Base-by-base conservation (phyloP, 495 filamentous ascomycete species). In the Neurospora sp. region DNA sequence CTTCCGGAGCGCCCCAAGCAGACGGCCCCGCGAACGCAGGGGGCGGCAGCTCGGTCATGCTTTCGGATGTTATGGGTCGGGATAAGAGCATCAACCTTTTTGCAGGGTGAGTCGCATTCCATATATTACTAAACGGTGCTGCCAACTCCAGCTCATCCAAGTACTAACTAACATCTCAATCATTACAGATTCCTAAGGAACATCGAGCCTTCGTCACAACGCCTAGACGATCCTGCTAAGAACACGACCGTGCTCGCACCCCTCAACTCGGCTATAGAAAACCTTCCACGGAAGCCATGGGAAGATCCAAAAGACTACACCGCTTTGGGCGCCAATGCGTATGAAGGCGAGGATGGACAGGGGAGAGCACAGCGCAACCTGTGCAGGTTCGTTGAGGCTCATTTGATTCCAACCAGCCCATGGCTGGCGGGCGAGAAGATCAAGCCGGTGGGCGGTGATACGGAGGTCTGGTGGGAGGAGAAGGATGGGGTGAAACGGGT, bases 181-280 rank as follows among this genome's bases (percentile, higher is more conserved):
- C 4, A 1, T n/a, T 16, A 31, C 39, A 80, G 79, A 6, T 90
- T 98, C 73, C 92, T 93, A 2, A 87, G 96, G 37, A 92, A 96
- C 74, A 91, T 97, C 79, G 89, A 91, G 46, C 83, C 85, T 41
- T 87, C 97, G 46, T 85, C 89, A 14, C 84, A 85, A 20, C 93
- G 92, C 1, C 85, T 99, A 9, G 89, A 92, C 73, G 88, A 94
- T 79, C 80, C 83, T 1, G 77, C 84, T 0, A 80, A 86, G 71
- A 97, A 97, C 78, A 91, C 94, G 12, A 99, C 96, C 1, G 92
- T 99, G 37, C 87, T 99, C 0, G 96, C 96, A 2, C 96, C 96
- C 1, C 81, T 90, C 7, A 98, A 99, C 81, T 89, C 87, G 46
- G 93, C 89, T 1, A 88, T 99, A 74, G 91, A 91, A 75, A 87